Percentiles rank a stretch among this genome's conserved stretches.
Evolutionary conservation across 2,329 filamentous ascomycete genomes (phyloP).

Genomic region (Thielaviopsis populi): DNA sequence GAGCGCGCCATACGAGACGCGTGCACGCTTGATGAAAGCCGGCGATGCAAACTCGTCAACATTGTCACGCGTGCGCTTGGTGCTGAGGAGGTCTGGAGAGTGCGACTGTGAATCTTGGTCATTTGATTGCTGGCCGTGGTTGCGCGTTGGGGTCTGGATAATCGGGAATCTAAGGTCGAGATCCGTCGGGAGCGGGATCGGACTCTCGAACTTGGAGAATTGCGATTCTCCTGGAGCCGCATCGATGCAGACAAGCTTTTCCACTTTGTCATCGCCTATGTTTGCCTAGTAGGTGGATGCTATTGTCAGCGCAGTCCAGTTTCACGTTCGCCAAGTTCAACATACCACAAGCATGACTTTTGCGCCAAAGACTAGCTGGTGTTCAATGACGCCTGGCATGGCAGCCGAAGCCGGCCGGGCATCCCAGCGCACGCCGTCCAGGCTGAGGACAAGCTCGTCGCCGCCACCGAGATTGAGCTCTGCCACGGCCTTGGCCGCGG

Average conservation of each 20-base stretch:
- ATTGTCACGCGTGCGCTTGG: conserved; percentile 22
- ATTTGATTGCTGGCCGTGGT: conserved; percentile 13
- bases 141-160: conserved; percentile 18
- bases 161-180: conserved; percentile 13
- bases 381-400: conserved; percentile 39
- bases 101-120: conserved; percentile 1
- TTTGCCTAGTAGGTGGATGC: background rate
- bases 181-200: conserved; percentile 12
- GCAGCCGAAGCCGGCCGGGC: conserved; percentile 34
- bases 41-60: conserved; percentile 55
- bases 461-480: conserved; percentile 58
- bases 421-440: conserved; percentile 55
- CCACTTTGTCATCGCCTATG: conserved; percentile 15
- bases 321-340: background rate
- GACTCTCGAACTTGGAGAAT: conserved; percentile 18
- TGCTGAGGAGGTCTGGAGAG: background rate
- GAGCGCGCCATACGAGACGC: conserved; percentile 53
- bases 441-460: conserved; percentile 54
- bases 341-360: conserved; percentile 34
- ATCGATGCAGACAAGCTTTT: conserved; percentile 39
- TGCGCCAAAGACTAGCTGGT: conserved; percentile 42
- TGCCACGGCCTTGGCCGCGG: conserved; percentile 54
- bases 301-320: background rate
- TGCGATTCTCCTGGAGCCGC: conserved; percentile 19
- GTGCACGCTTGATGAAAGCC: conserved; percentile 59